Evolutionary conservation across 2,329 filamentous ascomycete species (phyloP).

Genomic region (Alternaria viburni): DNA sequence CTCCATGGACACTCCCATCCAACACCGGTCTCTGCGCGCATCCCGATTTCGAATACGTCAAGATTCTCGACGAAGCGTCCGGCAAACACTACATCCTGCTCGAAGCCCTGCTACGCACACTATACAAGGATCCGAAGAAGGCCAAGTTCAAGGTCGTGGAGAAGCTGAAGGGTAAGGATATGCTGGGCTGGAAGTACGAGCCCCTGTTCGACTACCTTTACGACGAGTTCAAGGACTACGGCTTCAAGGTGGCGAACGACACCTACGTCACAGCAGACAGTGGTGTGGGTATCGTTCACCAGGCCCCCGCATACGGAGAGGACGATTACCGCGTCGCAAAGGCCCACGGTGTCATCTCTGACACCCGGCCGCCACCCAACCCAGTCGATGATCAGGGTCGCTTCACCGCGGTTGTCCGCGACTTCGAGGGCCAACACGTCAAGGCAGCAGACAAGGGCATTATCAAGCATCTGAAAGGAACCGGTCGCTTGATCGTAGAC

Average conservation of each 20-base stretch:
- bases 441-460: constrained; percentile 93
- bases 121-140: constrained; percentile 96
- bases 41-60: constrained; percentile 84
- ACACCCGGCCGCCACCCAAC: constrained; percentile 81
- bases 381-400: constrained; percentile 85
- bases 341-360: constrained; percentile 76
- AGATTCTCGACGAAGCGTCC: constrained; percentile 81
- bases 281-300: constrained; percentile 93
- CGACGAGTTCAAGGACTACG: constrained; percentile 83
- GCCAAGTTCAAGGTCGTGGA: constrained; percentile 86
- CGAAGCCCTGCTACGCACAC: constrained; percentile 77
- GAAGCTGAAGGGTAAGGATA: constrained; percentile 80
- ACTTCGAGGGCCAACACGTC: constrained; percentile 87
- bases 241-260: constrained; percentile 82
- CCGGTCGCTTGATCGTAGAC: constrained; percentile 79
- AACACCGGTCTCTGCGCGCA: constrained; percentile 79
- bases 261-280: constrained; percentile 87
- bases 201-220: constrained; percentile 91
- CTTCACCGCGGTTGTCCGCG: constrained; percentile 76
- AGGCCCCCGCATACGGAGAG: constrained; percentile 91
- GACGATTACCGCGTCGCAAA: constrained; percentile 90
- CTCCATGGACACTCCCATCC: constrained; percentile 84
- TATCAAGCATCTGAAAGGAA: constrained; percentile 83
- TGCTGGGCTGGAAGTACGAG: constrained; percentile 88
- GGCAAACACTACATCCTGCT: constrained; percentile 86